phyloP scores from a whole-genome alignment of 2,329 filamentous ascomycete species.

The Talaromyces atroroseus region DNA sequence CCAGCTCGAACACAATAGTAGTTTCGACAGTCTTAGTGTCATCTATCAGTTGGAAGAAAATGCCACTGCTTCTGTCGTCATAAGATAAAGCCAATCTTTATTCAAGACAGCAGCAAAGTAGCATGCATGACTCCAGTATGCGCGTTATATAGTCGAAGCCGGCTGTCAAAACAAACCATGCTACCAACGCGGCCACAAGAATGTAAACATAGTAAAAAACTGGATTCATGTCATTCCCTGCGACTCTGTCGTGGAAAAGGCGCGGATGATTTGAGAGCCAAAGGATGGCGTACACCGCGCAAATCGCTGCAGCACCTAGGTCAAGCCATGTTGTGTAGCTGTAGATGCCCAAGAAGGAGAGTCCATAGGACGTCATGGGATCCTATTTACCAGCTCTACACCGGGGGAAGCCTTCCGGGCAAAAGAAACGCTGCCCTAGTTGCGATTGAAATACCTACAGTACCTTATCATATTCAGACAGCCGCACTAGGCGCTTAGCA shows the following conservation, averaged over 20 bases:
- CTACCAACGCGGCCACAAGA: constrained; percentile 50
- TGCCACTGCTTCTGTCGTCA: constrained; percentile 8
- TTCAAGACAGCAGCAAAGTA: constrained; percentile 52
- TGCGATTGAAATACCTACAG: no score
- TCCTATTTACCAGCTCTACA: no score
- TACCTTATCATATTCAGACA: no score
- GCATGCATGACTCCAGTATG: constrained; percentile 49
- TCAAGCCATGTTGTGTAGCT: neutral
- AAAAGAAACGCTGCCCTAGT: no score
- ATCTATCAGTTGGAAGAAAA: constrained; percentile 40
- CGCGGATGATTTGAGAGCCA: neutral
- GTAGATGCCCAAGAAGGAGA: neutral
- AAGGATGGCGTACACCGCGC: neutral
- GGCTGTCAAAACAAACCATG: constrained; percentile 54
- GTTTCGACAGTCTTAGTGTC: constrained; percentile 45
- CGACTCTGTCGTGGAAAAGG: neutral
- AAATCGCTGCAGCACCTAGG: neutral
- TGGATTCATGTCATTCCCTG: neutral
- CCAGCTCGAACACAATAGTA: constrained; percentile 18
- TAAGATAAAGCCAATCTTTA: constrained; percentile 50
- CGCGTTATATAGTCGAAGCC: constrained; percentile 56
- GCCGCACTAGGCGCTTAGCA: no score
- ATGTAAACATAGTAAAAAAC: constrained; percentile 46
- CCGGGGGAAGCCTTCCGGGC: no score
- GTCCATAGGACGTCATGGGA: no score